A percentile compares a stretch with the other conserved stretches of the same genome.
These are phyloP conservation scores for Umbelopsis sp. DNA, from an alignment of 371 early-diverging fungal genomes.

Conservation along the genomic window DNA sequence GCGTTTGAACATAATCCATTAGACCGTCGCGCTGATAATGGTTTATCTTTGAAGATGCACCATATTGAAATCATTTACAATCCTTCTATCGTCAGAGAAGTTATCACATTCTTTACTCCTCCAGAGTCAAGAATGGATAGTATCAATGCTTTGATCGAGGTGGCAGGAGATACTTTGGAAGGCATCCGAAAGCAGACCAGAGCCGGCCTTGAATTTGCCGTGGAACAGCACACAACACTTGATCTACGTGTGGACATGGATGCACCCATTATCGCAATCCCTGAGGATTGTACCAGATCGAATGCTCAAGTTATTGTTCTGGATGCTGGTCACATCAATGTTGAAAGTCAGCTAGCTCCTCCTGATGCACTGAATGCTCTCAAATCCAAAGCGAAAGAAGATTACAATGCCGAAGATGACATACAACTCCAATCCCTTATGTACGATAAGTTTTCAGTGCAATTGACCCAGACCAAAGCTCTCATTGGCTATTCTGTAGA, in stretches of 20 bases:
- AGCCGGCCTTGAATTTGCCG: constrained; percentile 75
- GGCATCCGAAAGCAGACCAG: constrained; percentile 78
- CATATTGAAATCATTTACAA: constrained; percentile 83
- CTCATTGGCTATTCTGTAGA: constrained; percentile 64
- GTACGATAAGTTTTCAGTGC: constrained; percentile 82
- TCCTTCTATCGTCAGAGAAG: constrained; percentile 63
- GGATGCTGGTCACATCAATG: constrained; percentile 81
- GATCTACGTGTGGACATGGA: constrained; percentile 81
- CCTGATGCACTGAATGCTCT: constrained; percentile 60
- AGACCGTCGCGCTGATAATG: constrained; percentile 75
- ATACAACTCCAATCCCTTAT: constrained; percentile 65
- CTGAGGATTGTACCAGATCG: constrained; percentile 61
- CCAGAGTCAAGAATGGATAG: constrained; percentile 66
- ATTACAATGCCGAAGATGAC: constrained; percentile 56
- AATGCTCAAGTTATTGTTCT: constrained; percentile 66
- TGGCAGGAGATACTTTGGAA: constrained; percentile 76
- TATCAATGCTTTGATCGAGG: constrained; percentile 58
- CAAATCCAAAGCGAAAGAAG: constrained; percentile 55
- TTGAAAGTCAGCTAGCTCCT: constrained; percentile 74
- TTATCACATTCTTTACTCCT: constrained; percentile 76
- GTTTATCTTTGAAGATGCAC: constrained; percentile 70
- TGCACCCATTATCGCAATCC: constrained; percentile 88
- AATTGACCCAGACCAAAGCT: constrained; percentile 68
- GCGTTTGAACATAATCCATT: constrained; percentile 76
- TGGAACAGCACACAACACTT: constrained; percentile 78